These are phyloP conservation scores for Auriscalpium vulgare DNA, from an alignment of 768 basidiomycete species.

Conservation along the genomic window DNA sequence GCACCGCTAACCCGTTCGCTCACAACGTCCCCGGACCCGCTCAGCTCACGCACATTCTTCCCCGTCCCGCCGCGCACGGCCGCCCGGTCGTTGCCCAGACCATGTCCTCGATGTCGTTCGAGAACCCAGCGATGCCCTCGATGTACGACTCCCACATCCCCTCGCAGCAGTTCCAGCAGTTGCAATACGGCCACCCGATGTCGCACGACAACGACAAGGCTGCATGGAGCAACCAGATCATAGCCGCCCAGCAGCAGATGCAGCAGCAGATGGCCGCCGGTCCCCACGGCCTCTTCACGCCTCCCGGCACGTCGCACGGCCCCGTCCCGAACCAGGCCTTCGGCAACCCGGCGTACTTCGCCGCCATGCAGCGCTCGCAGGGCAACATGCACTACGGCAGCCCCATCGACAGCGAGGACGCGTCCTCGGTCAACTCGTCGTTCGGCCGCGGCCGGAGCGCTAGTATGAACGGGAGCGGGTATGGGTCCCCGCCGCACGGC, in stretches of 20 bases:
- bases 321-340: slow-evolving; percentile 8
- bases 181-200: slow-evolving; percentile 16
- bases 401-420: slow-evolving; percentile 30
- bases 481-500: slow-evolving; percentile 22
- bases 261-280: slow-evolving; percentile 2
- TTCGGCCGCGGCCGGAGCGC: slow-evolving; percentile 25
- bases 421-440: slow-evolving; percentile 28
- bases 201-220: slow-evolving; percentile 21
- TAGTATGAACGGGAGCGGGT: slow-evolving; percentile 27
- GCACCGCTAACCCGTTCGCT: slow-evolving; percentile 28
- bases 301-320: slow-evolving; percentile 10
- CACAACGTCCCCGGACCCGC: slow-evolving; percentile 15
- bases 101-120: slow-evolving; percentile 35
- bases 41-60: slow-evolving; percentile 19
- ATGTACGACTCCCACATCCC: slow-evolving; percentile 34
- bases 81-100: slow-evolving; percentile 40
- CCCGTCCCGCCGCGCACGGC: slow-evolving; percentile 22
- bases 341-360: slow-evolving; percentile 17
- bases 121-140: slow-evolving; percentile 44
- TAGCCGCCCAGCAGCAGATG: slow-evolving; percentile 10
- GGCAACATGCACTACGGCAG: slow-evolving; percentile 20
- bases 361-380: slow-evolving; percentile 25
- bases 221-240: slow-evolving; percentile 21
- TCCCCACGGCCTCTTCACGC: slow-evolving; percentile 8
- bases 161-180: slow-evolving; percentile 20